A percentile compares a stretch with the other conserved stretches of the same genome.
Conservation (phyloP, 345 rosid species). For the Eucalyptus polyanthemos region DNA sequence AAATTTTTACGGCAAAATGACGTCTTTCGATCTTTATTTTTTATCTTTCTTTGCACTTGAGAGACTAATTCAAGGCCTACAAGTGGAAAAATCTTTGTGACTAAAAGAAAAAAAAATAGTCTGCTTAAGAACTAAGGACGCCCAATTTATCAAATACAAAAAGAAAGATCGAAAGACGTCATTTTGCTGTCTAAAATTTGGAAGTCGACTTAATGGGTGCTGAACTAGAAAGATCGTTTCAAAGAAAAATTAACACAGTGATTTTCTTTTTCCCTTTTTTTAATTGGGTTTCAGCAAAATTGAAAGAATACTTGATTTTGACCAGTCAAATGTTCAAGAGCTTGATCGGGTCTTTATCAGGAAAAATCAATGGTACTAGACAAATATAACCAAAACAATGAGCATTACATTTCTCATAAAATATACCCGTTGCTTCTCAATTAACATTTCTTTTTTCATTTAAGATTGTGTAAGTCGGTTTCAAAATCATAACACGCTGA, state of each 20-base stretch:
- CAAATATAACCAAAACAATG: neutral
- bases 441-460: neutral
- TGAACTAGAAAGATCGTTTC: neutral
- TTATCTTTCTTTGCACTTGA: neutral
- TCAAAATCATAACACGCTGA: neutral
- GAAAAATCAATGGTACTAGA: neutral
- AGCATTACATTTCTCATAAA: neutral
- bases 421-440: rapidly evolving
- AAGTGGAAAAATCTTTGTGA: neutral
- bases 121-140: neutral
- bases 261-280: neutral
- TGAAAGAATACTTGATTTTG: neutral
- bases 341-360: neutral
- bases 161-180: neutral
- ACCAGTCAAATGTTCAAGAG: neutral
- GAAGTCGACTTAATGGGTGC: neutral
- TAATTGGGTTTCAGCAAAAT: neutral
- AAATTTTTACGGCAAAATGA: no score
- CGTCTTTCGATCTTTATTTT: neutral
- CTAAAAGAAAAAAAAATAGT: neutral
- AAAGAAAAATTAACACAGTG: neutral
- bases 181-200: neutral
- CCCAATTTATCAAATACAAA: neutral
- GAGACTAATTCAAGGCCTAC: neutral
- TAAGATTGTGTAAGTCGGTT: rapidly evolving